Conservation (phyloP, 805 yeast species). For the Yamadazyma nakazawae region DNA sequence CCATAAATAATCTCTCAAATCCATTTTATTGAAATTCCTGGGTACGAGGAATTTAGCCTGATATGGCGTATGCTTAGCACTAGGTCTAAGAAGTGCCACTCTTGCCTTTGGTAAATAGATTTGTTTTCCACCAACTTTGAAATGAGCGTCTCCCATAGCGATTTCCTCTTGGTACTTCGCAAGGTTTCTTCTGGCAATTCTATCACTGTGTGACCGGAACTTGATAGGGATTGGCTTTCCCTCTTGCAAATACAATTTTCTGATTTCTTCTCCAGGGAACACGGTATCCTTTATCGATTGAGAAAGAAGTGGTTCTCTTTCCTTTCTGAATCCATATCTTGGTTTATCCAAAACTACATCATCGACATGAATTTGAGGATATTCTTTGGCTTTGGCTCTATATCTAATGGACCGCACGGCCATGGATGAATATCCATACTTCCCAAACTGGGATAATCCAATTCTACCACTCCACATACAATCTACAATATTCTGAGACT, state of each 20-base stretch:
- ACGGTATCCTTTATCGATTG: conserved; percentile 39
- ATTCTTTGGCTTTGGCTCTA: conserved; percentile 27
- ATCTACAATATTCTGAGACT: background rate
- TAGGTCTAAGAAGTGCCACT: conserved; percentile 77
- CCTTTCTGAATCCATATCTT: conserved; percentile 37
- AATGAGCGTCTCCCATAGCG: conserved; percentile 69
- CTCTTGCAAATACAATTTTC: conserved; percentile 28
- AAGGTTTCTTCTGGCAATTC: conserved; percentile 36
- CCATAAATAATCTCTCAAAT: conserved; percentile 89
- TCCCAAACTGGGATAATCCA: background rate
- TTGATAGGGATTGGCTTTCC: conserved; percentile 44
- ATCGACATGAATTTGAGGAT: conserved; percentile 38
- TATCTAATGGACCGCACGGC: conserved; percentile 21
- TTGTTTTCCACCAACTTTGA: conserved; percentile 71
- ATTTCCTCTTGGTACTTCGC: conserved; percentile 48
- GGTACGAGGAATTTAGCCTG: conserved; percentile 97
- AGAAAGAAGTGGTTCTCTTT: conserved; percentile 36
- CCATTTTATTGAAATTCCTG: conserved; percentile 86
- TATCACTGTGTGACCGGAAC: conserved; percentile 32
- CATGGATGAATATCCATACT: background rate
- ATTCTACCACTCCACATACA: background rate
- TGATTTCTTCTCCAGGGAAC: conserved; percentile 37
- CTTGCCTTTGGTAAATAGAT: conserved; percentile 85
- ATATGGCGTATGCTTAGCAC: conserved; percentile 95
- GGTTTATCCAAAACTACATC: conserved; percentile 39